A percentile compares a stretch with the other conserved stretches of the same genome.
Evolutionary conservation across 164 flowering plant genomes (phyloP).

Genomic region (Umbilicus rupestris): DNA sequence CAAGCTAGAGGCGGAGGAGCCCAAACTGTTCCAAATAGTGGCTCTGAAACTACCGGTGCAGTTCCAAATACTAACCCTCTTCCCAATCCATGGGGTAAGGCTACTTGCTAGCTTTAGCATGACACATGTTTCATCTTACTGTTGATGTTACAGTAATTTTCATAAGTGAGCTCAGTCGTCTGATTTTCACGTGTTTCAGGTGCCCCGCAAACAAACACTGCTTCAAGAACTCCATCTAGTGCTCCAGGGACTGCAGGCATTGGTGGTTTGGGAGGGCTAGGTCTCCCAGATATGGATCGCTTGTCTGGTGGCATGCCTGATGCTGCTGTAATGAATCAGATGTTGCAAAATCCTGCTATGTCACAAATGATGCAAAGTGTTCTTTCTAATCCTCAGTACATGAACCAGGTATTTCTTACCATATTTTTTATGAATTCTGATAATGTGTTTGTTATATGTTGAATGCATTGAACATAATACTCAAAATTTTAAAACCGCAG

Average conservation of each 20-base stretch:
- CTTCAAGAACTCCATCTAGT: background rate
- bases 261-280: constrained; percentile 13
- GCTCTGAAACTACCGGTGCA: constrained; percentile 40
- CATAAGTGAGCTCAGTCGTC: background rate
- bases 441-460: background rate
- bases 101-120: background rate
- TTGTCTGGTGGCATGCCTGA: constrained; percentile 10
- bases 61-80: constrained; percentile 82
- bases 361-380: constrained; percentile 12
- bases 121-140: background rate
- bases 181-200: constrained; percentile 3
- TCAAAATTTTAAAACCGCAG: background rate
- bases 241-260: constrained; percentile 4
- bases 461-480: background rate
- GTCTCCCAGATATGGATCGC: constrained; percentile 9
- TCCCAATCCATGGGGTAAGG: constrained; percentile 72
- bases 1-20: constrained; percentile 39
- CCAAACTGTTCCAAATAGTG: constrained; percentile 35
- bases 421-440: background rate
- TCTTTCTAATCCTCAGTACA: constrained; percentile 10
- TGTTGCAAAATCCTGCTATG: constrained; percentile 10
- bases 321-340: constrained; percentile 12
- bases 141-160: background rate
- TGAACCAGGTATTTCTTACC: constrained; percentile 7
- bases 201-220: constrained; percentile 5